A percentile compares a stretch with the other conserved stretches of the same genome.
Conservation (phyloP, 306 rosid species). For the Alnus rubra region DNA sequence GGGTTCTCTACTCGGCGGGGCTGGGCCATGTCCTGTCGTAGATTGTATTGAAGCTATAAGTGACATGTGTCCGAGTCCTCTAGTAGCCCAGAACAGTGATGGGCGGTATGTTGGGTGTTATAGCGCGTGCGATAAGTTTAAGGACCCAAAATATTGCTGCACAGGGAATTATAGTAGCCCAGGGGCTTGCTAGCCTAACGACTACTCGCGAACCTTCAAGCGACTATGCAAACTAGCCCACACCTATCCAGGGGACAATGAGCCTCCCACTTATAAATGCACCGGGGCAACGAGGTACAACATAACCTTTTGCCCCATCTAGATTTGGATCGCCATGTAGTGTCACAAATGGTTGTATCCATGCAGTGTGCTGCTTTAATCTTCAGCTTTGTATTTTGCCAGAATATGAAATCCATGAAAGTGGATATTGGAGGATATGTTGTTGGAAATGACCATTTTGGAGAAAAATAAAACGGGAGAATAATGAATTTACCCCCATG, state of each 20-base stretch:
- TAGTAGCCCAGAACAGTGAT: constrained; percentile 1
- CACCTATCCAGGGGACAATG: constrained; percentile 21
- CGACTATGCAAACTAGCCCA: constrained; percentile 27
- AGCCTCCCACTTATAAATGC: constrained; percentile 14
- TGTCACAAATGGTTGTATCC: too few species aligned
- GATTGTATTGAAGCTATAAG: constrained; percentile 15
- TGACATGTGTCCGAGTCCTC: constrained; percentile 20
- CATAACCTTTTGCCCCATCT: too few species aligned
- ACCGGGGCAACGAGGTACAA: too few species aligned
- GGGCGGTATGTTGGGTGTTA: constrained; percentile 31
- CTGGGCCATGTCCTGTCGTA: constrained; percentile 33
- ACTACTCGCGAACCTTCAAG: constrained; percentile 17
- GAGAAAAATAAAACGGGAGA: too few species aligned
- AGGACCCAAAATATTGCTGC: constrained; percentile 39
- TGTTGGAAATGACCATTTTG: too few species aligned
- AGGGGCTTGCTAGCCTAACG: constrained; percentile 30
- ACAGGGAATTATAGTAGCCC: background rate
- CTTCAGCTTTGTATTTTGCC: too few species aligned
- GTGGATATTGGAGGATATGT: too few species aligned
- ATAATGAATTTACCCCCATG: background rate
- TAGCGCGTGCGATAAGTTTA: constrained; percentile 37
- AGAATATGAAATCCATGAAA: too few species aligned
- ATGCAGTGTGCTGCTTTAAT: too few species aligned
- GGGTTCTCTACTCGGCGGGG: constrained; percentile 32
- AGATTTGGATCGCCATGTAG: too few species aligned